Percentiles rank a stretch among this genome's conserved stretches.
phyloP scores from a whole-genome alignment of 208 protist species.

The Acanthamoeba royreba region DNA sequence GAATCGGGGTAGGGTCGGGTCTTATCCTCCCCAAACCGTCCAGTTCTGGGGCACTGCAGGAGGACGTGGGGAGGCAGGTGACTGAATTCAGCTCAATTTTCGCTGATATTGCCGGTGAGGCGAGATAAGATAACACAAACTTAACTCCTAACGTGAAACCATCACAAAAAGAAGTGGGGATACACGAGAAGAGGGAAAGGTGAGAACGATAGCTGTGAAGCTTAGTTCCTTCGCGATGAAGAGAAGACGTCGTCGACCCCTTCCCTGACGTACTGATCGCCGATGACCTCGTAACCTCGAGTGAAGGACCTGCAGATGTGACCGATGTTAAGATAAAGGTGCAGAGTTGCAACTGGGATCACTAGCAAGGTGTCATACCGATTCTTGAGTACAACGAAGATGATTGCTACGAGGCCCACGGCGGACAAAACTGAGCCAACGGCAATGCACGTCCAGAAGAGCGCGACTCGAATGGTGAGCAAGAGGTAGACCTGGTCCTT shows the following conservation, averaged over 20 bases:
- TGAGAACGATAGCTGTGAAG: neutral
- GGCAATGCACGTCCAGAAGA: slow-evolving; percentile 12
- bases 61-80: no score
- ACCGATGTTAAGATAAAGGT: neutral
- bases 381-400: slow-evolving; percentile 41
- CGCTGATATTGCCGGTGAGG: no score
- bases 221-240: neutral
- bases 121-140: no score
- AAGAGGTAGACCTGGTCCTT: neutral
- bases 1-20: no score
- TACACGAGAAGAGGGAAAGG: no score
- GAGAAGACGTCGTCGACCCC: neutral
- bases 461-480: neutral
- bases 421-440: neutral
- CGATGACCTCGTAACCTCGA: neutral
- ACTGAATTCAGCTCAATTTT: no score
- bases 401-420: neutral
- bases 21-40: no score
- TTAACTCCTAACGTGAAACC: no score
- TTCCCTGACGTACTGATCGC: neutral
- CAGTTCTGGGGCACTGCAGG: no score
- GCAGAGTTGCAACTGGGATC: neutral
- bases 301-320: neutral
- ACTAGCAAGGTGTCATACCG: neutral
- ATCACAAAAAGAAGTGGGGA: no score